Evolutionary conservation across 2,329 filamentous ascomycete species (phyloP), one percentile per base, ranked within the genome.

Genomic region (Neopestalotiopsis sp.): DNA sequence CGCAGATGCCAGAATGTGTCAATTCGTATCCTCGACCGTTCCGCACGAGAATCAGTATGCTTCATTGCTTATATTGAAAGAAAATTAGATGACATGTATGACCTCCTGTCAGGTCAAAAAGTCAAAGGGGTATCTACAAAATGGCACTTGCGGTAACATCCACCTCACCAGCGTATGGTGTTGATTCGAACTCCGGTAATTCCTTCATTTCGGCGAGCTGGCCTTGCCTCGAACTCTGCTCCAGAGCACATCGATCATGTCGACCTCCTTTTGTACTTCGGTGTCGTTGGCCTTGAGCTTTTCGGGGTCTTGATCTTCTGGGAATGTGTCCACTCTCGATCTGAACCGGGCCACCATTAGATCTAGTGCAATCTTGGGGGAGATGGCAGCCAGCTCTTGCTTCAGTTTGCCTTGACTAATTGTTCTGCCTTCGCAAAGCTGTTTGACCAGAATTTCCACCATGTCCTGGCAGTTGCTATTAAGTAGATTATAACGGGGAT

Each of bases 391-490:
- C 24, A 78, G 68, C 68, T 79, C 77, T 42, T 78, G 76, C 34
- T 73, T 74, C 13, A 79, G 68, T 69, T 78, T 79, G 20, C 75
- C 71, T 71, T 76, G 73, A 64, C 75, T 78, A 66, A 79, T 76
- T 17, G 76, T 63, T 65, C 73, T 77, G 56, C 76, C 75, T 56
- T 79, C 67, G 65, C 78, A 79, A 6, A 79, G 63, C 24, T 77
- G 70, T 59, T 70, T 73, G 56, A 79, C 76, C 1, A 79, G 74
- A 17, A 68, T 73, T 69, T 79, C 78, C 2, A 74, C 76, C 67
- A 79, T 61, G 65, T 78, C 74, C 67, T 79, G 77, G 57, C 77
- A 79, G 68, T 79, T 79, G 66, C 74, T 78, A 34, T 73, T 72
- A 7, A 79, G 69, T 10, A 79, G 71, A 28, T 77, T 74, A 59